Evolutionary conservation across 805 yeast genomes (phyloP).

Genomic region (Cyberlindnera japonica): DNA sequence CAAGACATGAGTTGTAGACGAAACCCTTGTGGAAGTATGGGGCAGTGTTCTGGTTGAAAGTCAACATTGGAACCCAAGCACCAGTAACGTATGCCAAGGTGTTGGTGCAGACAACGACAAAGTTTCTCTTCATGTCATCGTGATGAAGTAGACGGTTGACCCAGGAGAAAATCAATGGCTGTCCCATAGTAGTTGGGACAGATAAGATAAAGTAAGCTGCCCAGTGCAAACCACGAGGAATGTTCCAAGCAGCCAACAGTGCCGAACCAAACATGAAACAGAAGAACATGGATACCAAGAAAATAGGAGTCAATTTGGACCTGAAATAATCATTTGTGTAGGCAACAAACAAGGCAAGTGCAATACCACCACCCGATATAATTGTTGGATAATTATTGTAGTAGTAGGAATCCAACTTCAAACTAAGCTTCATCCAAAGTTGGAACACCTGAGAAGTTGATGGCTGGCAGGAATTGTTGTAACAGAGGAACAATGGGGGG

Average conservation of each 20-base stretch:
- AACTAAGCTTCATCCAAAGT: conserved; percentile 42
- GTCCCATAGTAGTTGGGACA: conserved; percentile 48
- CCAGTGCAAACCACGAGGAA: conserved; percentile 49
- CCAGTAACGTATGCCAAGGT: conserved; percentile 39
- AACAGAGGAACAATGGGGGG: conserved; percentile 30
- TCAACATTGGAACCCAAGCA: conserved; percentile 36
- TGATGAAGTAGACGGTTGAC: conserved; percentile 42
- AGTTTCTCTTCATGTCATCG: conserved; percentile 33
- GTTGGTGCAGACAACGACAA: conserved; percentile 39
- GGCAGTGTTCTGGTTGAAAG: conserved; percentile 36
- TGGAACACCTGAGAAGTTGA: conserved; percentile 40
- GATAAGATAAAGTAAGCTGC: conserved; percentile 45
- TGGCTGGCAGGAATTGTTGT: conserved; percentile 27
- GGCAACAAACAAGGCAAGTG: conserved; percentile 33
- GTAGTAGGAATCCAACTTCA: conserved; percentile 30
- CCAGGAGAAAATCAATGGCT: conserved; percentile 56
- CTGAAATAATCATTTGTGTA: conserved; percentile 34
- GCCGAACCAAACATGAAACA: conserved; percentile 39
- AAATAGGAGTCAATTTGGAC: conserved; percentile 35
- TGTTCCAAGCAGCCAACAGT: conserved; percentile 37
- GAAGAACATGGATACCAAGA: conserved; percentile 38
- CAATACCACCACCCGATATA: conserved; percentile 38
- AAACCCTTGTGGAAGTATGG: conserved; percentile 39
- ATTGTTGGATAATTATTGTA: conserved; percentile 43
- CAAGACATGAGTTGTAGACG: conserved; percentile 24